A percentile compares a stretch with the other conserved stretches of the same genome.
Conservation (phyloP, 129 eudicot species). For the Flaveria brownii region DNA sequence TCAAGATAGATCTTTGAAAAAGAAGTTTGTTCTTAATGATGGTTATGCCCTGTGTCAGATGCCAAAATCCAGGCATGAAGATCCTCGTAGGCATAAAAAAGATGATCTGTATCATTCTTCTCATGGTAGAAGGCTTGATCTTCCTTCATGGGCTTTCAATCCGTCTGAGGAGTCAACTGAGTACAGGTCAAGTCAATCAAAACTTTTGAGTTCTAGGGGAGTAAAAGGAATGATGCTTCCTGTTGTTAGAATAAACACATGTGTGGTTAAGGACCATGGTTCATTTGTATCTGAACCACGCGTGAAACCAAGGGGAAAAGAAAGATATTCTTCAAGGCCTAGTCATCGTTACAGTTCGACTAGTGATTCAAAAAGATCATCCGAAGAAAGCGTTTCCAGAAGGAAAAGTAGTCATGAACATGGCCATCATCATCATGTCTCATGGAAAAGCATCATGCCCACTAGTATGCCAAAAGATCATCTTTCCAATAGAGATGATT, state of each 20-base stretch:
- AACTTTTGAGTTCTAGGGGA: conserved; percentile 49
- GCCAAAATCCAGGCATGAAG: conserved; percentile 81
- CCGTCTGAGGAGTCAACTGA: conserved; percentile 65
- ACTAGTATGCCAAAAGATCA: conserved; percentile 61
- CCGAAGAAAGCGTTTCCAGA: conserved; percentile 58
- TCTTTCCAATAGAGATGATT: conserved; percentile 59
- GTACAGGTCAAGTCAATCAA: conserved; percentile 47
- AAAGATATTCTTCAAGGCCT: conserved; percentile 59
- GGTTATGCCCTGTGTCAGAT: conserved; percentile 88
- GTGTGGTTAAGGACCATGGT: conserved; percentile 88
- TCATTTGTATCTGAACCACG: conserved; percentile 71
- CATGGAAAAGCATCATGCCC: conserved; percentile 42
- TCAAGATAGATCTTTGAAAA: conserved; percentile 54
- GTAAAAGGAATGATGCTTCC: conserved; percentile 86
- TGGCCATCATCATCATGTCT: conserved; percentile 31
- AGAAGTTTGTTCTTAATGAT: conserved; percentile 77
- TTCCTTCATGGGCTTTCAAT: conserved; percentile 88
- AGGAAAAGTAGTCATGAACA: conserved; percentile 49
- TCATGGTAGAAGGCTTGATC: conserved; percentile 65
- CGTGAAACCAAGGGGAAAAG: conserved; percentile 61
- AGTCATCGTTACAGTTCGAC: conserved; percentile 41
- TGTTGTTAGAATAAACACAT: conserved; percentile 84
- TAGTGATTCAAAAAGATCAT: conserved; percentile 60
- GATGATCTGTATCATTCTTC: conserved; percentile 73
- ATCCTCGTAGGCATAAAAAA: conserved; percentile 72